Conservation (phyloP, 1,284 basidiomycete genomes). For the Pisolithus thermaeus region DNA sequence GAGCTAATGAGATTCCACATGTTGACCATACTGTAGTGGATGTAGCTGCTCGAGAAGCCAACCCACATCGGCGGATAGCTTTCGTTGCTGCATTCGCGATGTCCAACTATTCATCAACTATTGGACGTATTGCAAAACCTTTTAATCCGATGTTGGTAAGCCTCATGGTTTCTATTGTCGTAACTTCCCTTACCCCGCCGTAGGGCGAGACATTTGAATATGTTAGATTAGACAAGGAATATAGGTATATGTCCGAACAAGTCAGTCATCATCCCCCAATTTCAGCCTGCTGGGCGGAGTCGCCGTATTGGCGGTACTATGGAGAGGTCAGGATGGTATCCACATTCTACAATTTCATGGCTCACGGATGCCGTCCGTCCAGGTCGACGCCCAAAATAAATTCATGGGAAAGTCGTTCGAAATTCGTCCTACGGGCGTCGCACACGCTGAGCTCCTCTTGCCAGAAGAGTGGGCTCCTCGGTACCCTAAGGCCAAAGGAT, state of each 20-base stretch:
- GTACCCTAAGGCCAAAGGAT: slow-evolving; percentile 50
- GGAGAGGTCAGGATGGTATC: slow-evolving; percentile 58
- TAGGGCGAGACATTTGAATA: slow-evolving; percentile 93
- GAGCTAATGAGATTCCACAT: not conserved
- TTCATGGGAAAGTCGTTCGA: slow-evolving; percentile 97
- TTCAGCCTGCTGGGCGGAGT: slow-evolving; percentile 94
- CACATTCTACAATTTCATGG: no score
- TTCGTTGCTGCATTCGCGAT: slow-evolving; percentile 97
- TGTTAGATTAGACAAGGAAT: slow-evolving; percentile 81
- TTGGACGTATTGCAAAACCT: slow-evolving; percentile 92
- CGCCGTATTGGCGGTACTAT: slow-evolving; percentile 86
- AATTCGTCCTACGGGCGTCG: slow-evolving; percentile 91
- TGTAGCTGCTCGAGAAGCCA: slow-evolving; percentile 71
- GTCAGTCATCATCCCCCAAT: slow-evolving; percentile 97
- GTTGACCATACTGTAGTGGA: slow-evolving; percentile 53
- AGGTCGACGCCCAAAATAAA: slow-evolving; percentile 90
- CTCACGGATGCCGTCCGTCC: not conserved
- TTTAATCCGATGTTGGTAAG: slow-evolving; percentile 87
- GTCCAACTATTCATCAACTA: slow-evolving; percentile 97
- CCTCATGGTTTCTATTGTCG: not conserved
- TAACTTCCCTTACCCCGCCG: slow-evolving; percentile 1
- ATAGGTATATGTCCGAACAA: slow-evolving; percentile 92
- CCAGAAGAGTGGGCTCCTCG: slow-evolving; percentile 57
- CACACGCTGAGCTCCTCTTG: slow-evolving; percentile 82
- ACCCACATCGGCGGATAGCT: slow-evolving; percentile 81